phyloP scores from a whole-genome alignment of 352 stramenopile genomes.

The Pythium guiyangense region DNA sequence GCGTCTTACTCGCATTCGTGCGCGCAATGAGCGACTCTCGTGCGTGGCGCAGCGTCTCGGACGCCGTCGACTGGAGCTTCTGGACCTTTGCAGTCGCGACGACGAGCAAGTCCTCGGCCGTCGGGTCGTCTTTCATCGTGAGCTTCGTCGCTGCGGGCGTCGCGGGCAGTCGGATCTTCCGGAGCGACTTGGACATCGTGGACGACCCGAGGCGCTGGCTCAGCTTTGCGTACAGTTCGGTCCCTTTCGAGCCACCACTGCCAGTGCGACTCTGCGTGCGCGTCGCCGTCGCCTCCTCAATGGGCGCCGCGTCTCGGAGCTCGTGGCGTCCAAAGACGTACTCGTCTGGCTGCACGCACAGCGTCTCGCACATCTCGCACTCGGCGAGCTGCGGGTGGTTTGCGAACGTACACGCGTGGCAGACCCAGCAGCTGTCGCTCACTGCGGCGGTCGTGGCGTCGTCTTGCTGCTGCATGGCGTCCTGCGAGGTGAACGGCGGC shows the following conservation, averaged over 20 bases:
- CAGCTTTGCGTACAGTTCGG: conserved; percentile 22
- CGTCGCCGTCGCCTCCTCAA: background rate
- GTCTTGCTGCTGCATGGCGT: background rate
- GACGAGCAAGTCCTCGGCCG: conserved; percentile 53
- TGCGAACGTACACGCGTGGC: conserved; percentile 72
- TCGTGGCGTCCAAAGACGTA: conserved; percentile 12
- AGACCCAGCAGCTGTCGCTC: conserved; percentile 34
- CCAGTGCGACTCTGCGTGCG: conserved; percentile 1
- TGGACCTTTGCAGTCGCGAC: conserved; percentile 52
- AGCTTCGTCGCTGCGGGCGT: conserved; percentile 41
- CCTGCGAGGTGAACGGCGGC: background rate
- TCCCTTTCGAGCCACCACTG: conserved; percentile 6
- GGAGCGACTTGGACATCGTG: conserved; percentile 35
- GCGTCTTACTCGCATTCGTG: conserved; percentile 3
- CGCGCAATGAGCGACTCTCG: conserved; percentile 34
- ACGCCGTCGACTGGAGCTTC: conserved; percentile 31
- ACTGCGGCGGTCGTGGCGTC: no score
- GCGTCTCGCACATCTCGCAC: conserved; percentile 71
- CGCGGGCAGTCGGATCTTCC: conserved; percentile 35
- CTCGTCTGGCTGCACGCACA: conserved; percentile 21
- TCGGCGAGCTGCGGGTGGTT: conserved; percentile 66
- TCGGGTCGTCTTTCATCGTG: conserved; percentile 54
- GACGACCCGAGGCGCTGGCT: conserved; percentile 20
- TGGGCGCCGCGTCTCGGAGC: background rate
- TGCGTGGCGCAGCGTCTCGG: conserved; percentile 25